Evolutionary conservation across 2,329 filamentous ascomycete species (phyloP).

Genomic region (Arthroderma sp.): DNA sequence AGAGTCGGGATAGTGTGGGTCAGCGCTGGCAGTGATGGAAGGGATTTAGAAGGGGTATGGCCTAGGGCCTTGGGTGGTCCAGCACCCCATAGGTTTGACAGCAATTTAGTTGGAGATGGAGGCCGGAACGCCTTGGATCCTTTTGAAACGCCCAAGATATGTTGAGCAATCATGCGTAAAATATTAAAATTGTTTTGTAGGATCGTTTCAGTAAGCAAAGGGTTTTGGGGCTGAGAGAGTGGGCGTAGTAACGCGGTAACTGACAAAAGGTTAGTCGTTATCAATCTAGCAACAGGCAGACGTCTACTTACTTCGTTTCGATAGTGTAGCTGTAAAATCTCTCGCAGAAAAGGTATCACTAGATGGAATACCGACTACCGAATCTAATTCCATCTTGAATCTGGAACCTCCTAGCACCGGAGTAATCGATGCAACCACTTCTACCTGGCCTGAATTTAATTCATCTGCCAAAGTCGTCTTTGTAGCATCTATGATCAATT

Average conservation of each 20-base stretch:
- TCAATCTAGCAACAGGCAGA: not conserved
- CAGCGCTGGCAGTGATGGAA: constrained; percentile 27
- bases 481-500: constrained; percentile 28
- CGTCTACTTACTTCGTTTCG: constrained; percentile 54
- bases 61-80: constrained; percentile 31
- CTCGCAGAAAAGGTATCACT: constrained; percentile 61
- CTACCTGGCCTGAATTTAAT: constrained; percentile 27
- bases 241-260: constrained; percentile 60
- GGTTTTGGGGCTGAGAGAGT: constrained; percentile 51
- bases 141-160: constrained; percentile 51
- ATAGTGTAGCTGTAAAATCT: constrained; percentile 62
- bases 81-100: constrained; percentile 67
- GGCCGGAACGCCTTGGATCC: constrained; percentile 52
- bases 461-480: constrained; percentile 22
- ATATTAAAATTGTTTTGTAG: constrained; percentile 69
- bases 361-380: constrained; percentile 57
- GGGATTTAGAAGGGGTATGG: constrained; percentile 24
- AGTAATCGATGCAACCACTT: constrained; percentile 54
- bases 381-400: constrained; percentile 48
- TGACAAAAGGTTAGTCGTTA: constrained; percentile 24
- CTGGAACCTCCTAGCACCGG: constrained; percentile 49
- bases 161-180: constrained; percentile 55
- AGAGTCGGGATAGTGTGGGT: constrained; percentile 35
- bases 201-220: constrained; percentile 46
- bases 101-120: constrained; percentile 78